phyloP scores from a whole-genome alignment of 441 rosid species.

The Eruca vesicaria region DNA sequence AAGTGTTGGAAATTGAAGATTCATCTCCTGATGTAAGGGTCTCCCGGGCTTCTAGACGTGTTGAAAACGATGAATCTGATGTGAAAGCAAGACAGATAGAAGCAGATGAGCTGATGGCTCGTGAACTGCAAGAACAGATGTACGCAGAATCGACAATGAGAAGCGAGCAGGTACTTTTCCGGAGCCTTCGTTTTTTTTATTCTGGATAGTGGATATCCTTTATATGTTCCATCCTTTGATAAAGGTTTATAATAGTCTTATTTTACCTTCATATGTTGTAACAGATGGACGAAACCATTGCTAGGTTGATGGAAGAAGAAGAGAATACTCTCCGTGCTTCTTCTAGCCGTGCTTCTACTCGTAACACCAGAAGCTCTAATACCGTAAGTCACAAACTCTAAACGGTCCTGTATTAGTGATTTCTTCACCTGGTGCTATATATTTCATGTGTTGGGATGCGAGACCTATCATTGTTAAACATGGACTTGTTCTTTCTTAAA shows the following conservation, averaged over 20 bases:
- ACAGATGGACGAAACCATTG: conserved; percentile 67
- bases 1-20: conserved; percentile 50
- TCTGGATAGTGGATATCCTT: not conserved
- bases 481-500: not conserved
- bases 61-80: conserved; percentile 44
- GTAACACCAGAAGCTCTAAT: conserved; percentile 29
- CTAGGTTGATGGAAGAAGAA: conserved; percentile 59
- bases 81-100: conserved; percentile 71
- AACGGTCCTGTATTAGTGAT: not conserved
- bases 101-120: conserved; percentile 89
- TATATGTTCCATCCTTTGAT: conserved; percentile 7
- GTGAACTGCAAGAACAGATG: conserved; percentile 84
- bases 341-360: conserved; percentile 35
- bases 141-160: conserved; percentile 52
- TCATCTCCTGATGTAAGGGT: conserved; percentile 41
- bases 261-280: conserved; percentile 21
- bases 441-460: not conserved
- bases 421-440: not conserved
- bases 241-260: conserved; percentile 16
- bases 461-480: not conserved
- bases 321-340: conserved; percentile 43
- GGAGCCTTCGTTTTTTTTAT: not conserved
- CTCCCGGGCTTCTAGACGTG: conserved; percentile 29
- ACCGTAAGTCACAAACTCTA: conserved; percentile 41
- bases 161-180: conserved; percentile 46